Evolutionary conservation across 1,139 yeast genomes (phyloP), one percentile per base, ranked within the genome.

Genomic region (Zygosaccharomyces sapae): DNA sequence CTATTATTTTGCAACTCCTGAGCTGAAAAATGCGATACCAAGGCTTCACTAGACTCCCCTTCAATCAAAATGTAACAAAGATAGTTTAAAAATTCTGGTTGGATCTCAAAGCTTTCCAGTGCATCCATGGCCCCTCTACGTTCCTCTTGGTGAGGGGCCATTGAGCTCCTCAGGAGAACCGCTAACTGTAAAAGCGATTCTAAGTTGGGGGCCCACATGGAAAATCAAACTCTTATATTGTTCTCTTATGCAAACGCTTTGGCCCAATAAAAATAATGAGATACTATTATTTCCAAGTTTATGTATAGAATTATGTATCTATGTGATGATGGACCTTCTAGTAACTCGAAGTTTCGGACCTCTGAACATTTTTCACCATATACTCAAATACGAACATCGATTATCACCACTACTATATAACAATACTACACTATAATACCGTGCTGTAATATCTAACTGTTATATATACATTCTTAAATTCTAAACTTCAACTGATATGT

Each of bases 51-150:
- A 5, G 65, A 56, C 4, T 65, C 70, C 40, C 83, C 83, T 48
- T 74, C 71, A 34, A 86, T 78, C 41, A 92, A 72, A 43, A 90
- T 75, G 58, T 77, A 79, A 36, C 87, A 75, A 36, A 92, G 72
- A 65, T 90, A 92, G 65, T 86, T 87, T 57, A 83, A 85, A 56
- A 86, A 77, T 63, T 87, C 94, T 1, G 86, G 82, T 60, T 85
- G 86, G 16, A 66, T 56, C 56, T 79, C 79, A 30, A 94, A 95
- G 44, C 76, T 78, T 12, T 75, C 75, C 44, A 89, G 72, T 2
- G 92, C 86, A 39, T 79, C 81, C 55, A 79, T 86, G 1, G 86
- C 81, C 48, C 72, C 70, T 10, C 66, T 68, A 55, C 95, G 74
- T 43, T 74, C 79, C 5, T 64, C 61, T 40, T 77, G 73, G 55